Evolutionary conservation across 2,329 filamentous ascomycete genomes (phyloP).

Genomic region (Chalara sp.): DNA sequence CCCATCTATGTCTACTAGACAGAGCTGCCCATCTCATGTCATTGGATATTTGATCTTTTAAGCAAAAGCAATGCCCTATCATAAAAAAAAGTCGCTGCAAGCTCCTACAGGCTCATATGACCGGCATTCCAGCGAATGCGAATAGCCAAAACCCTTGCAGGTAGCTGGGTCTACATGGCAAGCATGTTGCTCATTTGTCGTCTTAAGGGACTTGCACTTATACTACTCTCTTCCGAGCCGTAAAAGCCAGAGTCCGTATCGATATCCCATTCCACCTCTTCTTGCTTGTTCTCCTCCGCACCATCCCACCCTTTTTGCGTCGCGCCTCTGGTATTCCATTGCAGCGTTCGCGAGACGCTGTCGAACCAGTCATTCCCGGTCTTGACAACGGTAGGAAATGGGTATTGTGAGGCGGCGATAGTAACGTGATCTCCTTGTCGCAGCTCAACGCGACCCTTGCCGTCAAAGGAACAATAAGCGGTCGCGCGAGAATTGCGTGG

Average conservation of each 20-base stretch:
- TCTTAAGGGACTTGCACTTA: constrained; percentile 58
- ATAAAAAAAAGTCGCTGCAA: too few relatives aligned
- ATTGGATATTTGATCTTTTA: too few relatives aligned
- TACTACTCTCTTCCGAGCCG: constrained; percentile 66
- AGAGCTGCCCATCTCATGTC: too few relatives aligned
- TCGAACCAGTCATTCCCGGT: constrained; percentile 94
- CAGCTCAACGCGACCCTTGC: constrained; percentile 90
- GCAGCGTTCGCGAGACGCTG: constrained; percentile 81
- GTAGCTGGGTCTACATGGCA: constrained; percentile 40
- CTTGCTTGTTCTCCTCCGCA: constrained; percentile 33
- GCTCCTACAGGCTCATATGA: not conserved
- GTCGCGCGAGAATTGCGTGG: constrained; percentile 81
- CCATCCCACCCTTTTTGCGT: constrained; percentile 79
- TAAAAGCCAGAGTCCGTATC: constrained; percentile 76
- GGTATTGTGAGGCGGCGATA: constrained; percentile 91
- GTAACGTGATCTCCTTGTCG: constrained; percentile 92
- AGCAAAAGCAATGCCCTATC: too few relatives aligned
- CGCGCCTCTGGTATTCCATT: constrained; percentile 92
- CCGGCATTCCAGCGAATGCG: not conserved
- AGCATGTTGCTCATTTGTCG: constrained; percentile 65
- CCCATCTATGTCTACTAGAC: too few relatives aligned
- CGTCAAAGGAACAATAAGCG: constrained; percentile 95
- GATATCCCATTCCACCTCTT: constrained; percentile 78
- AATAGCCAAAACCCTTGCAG: not conserved
- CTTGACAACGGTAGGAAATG: constrained; percentile 91